Base-by-base conservation (phyloP, 306 rosid genomes). In the Hippophae gyantsensis region DNA sequence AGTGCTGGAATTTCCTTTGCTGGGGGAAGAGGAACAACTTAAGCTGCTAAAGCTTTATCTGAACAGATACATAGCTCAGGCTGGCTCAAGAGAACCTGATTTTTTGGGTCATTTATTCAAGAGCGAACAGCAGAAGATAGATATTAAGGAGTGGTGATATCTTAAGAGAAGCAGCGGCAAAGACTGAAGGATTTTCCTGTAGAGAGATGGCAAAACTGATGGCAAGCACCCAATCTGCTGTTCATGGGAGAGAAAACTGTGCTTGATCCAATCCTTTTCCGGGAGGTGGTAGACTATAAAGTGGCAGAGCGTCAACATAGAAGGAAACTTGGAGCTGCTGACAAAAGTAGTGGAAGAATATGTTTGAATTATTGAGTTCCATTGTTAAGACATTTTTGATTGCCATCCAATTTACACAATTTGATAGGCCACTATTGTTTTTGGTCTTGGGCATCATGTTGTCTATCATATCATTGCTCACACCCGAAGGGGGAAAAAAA, bases 221-320 rank as follows among this genome's bases (percentile, higher is more conserved):
- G 99, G 99, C 99, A 5, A 77, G 95, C 59, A 92, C 88, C 27
- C 99, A 86, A 66, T 95, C 96, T 6, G 94, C 96, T 7, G 95
- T 92, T 8, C 84, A 92, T 54, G 96, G 99, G 43, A 84, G 95
- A 38, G 90, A 86, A 72, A 72, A 76, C 54, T 86, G 97, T 84
- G 70, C 95, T 92, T 10, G 99, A 92, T 44, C 65, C 86, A 7
- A 72, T 58, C 65, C 79, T 92, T 42, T 92, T 85, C 69, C 87
- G 94, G 0, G 90, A 88, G 78, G 94, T 92, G 64, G 87, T 88
- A 25, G 99, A 92, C 74, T 92, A 88, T 68, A 88, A 92, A 70
- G 95, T 92, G 25, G 86, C 95, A 9, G 99, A 88, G 71, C 99
- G 88, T 78, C 95, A 86, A 70, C 99, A 88, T 73, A 86, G 99